Percentiles rank a stretch among this genome's conserved stretches.
phyloP scores from a whole-genome alignment of 2,329 filamentous ascomycete genomes.

The Harringtonia lauricola region DNA sequence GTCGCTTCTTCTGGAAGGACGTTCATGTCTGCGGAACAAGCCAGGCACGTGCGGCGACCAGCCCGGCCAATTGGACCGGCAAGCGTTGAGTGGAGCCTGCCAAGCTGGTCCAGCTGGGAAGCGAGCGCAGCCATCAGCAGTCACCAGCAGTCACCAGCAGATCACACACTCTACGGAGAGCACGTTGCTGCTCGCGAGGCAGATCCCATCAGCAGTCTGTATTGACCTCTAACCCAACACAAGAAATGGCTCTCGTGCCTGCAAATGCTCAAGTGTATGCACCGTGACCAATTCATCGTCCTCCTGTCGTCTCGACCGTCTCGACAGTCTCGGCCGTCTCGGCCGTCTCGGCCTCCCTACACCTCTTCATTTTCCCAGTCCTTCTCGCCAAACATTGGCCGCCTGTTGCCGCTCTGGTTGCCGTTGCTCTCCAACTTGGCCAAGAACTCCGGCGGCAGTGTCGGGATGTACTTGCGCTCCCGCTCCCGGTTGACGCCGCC shows the following conservation, averaged over 20 bases:
- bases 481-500: conserved; percentile 85
- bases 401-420: conserved; percentile 25
- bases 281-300: too few relatives aligned
- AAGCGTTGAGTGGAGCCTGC: neutral
- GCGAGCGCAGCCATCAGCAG: neutral
- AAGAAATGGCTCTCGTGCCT: too few relatives aligned
- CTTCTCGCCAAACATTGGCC: conserved; percentile 49
- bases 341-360: conserved; percentile 14
- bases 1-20: too few relatives aligned
- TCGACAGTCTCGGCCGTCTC: too few relatives aligned
- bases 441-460: conserved; percentile 86
- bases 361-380: conserved; percentile 59
- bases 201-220: too few relatives aligned
- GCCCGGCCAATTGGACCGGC: neutral
- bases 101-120: neutral
- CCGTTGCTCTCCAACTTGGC: conserved; percentile 64
- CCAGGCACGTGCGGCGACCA: neutral
- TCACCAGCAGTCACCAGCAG: neutral
- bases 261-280: too few relatives aligned
- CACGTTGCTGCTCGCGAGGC: too few relatives aligned
- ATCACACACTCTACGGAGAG: neutral
- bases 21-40: too few relatives aligned
- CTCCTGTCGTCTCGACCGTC: too few relatives aligned
- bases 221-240: too few relatives aligned
- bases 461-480: conserved; percentile 91